Evolutionary conservation across 2,329 filamentous ascomycete genomes (phyloP).

Genomic region (Penicillium sp.): DNA sequence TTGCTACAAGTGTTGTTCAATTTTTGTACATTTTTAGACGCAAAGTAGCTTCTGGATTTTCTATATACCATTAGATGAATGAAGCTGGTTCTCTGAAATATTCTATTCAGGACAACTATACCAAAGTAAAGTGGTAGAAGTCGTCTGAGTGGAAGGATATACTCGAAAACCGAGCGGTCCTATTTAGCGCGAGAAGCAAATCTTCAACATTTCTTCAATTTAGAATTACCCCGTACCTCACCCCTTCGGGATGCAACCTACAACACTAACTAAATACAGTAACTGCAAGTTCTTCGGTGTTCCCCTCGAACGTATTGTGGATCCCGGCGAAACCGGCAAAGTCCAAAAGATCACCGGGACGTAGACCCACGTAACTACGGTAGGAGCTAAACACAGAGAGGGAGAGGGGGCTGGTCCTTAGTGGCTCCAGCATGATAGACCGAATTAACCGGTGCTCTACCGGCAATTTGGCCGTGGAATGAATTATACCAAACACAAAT

Average conservation of each 20-base stretch:
- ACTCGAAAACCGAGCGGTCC: neutral
- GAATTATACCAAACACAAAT: constrained; percentile 2
- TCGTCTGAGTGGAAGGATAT: neutral
- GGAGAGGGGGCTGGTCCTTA: neutral
- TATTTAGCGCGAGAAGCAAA: neutral
- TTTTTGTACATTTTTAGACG: neutral
- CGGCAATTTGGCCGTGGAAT: neutral
- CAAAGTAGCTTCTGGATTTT: neutral
- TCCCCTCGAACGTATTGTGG: neutral
- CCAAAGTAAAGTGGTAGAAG: neutral
- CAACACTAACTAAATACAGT: neutral
- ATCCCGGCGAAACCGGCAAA: constrained; percentile 4
- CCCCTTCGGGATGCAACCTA: neutral
- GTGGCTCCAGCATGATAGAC: neutral
- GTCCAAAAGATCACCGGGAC: constrained; percentile 2
- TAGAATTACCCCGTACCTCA: neutral
- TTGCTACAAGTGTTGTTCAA: neutral
- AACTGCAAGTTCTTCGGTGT: neutral
- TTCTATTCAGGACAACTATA: neutral
- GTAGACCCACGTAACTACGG: neutral
- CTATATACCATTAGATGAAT: neutral
- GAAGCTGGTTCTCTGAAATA: too few relatives aligned
- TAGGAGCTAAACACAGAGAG: neutral
- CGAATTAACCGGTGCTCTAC: constrained; percentile 4
- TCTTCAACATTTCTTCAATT: neutral